phyloP scores from a whole-genome alignment of 768 basidiomycete species.

The Leccinum arenicola region DNA sequence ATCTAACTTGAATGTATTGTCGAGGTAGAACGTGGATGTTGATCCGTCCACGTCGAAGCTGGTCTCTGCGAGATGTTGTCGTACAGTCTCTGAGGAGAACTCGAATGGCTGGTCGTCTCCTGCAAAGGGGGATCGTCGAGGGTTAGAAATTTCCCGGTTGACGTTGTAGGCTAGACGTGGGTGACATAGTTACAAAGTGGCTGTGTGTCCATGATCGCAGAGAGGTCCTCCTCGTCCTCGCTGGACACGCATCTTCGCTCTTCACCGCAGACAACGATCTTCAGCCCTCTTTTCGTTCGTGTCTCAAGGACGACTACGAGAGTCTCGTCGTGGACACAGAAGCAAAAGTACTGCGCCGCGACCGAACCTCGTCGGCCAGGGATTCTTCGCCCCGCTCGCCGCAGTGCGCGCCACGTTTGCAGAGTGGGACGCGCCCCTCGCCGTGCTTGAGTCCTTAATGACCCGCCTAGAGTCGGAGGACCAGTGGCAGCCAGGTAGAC shows the following conservation, averaged over 20 bases:
- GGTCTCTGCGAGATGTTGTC: slow-evolving; percentile 48
- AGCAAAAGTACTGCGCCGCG: slow-evolving; percentile 70
- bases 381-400: slow-evolving; percentile 83
- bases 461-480: slow-evolving; percentile 55
- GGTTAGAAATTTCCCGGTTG: slow-evolving; percentile 33
- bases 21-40: slow-evolving; percentile 58
- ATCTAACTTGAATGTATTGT: slow-evolving; percentile 28
- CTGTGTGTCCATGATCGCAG: slow-evolving; percentile 56
- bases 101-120: slow-evolving; percentile 48
- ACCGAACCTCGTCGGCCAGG: slow-evolving; percentile 72
- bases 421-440: slow-evolving; percentile 85
- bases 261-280: slow-evolving; percentile 61
- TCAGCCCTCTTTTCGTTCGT: slow-evolving; percentile 58
- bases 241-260: slow-evolving; percentile 84
- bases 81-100: slow-evolving; percentile 59
- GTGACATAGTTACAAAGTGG: slow-evolving; percentile 9
- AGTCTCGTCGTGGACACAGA: slow-evolving; percentile 77
- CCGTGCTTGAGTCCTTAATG: slow-evolving; percentile 63
- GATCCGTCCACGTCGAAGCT: slow-evolving; percentile 37
- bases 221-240: slow-evolving; percentile 81
- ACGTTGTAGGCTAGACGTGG: slow-evolving; percentile 7
- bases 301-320: slow-evolving; percentile 76
- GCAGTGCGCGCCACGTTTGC: slow-evolving; percentile 80
- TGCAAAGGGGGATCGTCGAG: slow-evolving; percentile 67
- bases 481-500: slow-evolving; percentile 72